Base-by-base conservation (phyloP, 768 basidiomycete species). In the Xerocomellus dryophilus region DNA sequence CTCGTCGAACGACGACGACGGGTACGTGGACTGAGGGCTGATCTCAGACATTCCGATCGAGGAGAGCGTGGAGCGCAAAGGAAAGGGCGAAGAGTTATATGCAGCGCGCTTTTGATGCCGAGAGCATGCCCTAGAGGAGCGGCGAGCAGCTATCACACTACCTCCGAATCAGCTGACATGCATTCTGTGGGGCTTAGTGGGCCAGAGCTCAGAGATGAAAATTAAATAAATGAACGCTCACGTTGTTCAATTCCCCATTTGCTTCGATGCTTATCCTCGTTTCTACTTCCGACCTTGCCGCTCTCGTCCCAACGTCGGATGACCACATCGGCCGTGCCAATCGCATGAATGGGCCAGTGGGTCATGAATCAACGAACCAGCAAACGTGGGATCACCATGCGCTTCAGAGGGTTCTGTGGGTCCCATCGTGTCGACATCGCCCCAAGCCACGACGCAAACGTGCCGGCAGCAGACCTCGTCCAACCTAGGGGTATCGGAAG, bases 21-120 rank as follows among this genome's bases (percentile, higher is more conserved):
- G 21, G 34, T 56, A 66, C 5, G 50, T 11, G 35, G 54, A 18
- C 12, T 53, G 53, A 39, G 58, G 0, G 50, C 12, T 21, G 40
- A 21, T 54, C 12, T 23, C 56, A 39, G 64, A 66, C 64, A 65
- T 65, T 7, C 8, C 48, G 38, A 8, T 5, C 20, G n/a, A 23
- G 27, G 29, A 45, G 43, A 8, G 32, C 35, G 36, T 18, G 23
- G 18, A 18, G 31, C 17, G n/a, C 17, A 15, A 29, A 25, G 17
- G 7, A 25, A 15, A 15, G 6, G 17, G 21, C 10, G 12, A 20
- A n/a, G 18, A 10, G 32, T 36, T 59, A 57, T 61, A 62, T 58
- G 56, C 36, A 5, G 17, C 7, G n/a, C 14, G 4, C 12, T 15
- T 29, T 20, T 29, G 40, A 36, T 53, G 47, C 58, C 51, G 58